phyloP scores from a whole-genome alignment of 2,329 filamentous ascomycete genomes.

The Aspergillus floridensis region DNA sequence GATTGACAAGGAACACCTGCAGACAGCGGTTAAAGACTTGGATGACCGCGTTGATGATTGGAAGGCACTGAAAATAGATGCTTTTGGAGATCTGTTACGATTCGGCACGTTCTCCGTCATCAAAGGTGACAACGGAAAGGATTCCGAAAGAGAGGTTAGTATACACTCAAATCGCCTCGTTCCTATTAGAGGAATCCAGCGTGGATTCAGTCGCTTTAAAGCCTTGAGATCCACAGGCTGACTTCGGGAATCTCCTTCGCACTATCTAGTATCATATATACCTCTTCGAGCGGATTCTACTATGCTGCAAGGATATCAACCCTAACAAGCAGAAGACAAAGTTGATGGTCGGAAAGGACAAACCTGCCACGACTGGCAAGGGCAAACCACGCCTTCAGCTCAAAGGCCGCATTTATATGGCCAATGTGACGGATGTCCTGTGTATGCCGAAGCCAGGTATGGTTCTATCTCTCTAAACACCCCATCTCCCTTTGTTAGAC shows the following conservation, averaged over 20 bases:
- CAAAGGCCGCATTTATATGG: conserved; percentile 98
- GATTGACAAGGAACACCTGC: conserved; percentile 80
- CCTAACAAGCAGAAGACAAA: conserved; percentile 75
- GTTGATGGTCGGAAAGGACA: conserved; percentile 64
- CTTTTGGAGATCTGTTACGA: conserved; percentile 85
- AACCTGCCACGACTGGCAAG: conserved; percentile 65
- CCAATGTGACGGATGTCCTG: conserved; percentile 94
- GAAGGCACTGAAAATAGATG: conserved; percentile 87
- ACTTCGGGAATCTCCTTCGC: neutral
- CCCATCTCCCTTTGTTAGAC: too few relatives aligned
- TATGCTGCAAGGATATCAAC: conserved; percentile 95
- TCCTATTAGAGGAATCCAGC: neutral
- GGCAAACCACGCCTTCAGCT: conserved; percentile 78
- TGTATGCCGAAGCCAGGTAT: conserved; percentile 82
- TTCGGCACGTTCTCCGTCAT: conserved; percentile 90
- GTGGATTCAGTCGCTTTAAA: neutral
- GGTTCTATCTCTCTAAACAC: too few relatives aligned
- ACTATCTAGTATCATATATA: conserved; percentile 83
- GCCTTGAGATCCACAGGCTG: conserved; percentile 18
- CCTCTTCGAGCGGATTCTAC: conserved; percentile 88
- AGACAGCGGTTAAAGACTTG: conserved; percentile 80
- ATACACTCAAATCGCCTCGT: neutral
- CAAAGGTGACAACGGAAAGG: conserved; percentile 71
- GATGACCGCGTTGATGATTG: conserved; percentile 86
- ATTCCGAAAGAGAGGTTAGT: conserved; percentile 84